These are phyloP conservation scores for Russula compacta DNA, from an alignment of 768 basidiomycete species.

Conservation along the genomic window DNA sequence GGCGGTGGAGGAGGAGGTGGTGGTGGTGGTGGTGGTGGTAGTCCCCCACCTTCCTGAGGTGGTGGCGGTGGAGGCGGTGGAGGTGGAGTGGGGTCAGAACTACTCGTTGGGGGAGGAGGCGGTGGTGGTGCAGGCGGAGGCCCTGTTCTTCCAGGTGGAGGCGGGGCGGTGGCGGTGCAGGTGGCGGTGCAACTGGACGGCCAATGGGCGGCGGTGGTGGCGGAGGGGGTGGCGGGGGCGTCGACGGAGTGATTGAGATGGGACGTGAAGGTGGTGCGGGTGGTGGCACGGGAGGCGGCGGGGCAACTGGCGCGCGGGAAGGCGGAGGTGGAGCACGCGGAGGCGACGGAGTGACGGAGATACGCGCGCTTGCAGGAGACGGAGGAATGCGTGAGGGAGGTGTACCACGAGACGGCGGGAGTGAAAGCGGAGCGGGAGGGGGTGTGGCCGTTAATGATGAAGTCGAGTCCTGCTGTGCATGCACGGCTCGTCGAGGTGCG, in stretches of 20 bases:
- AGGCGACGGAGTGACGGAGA: conserved; percentile 26
- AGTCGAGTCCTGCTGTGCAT: conserved; percentile 25
- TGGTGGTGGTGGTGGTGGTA: conserved; percentile 39
- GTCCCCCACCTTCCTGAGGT: conserved; percentile 24
- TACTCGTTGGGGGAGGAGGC: conserved; percentile 22
- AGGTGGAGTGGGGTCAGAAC: conserved; percentile 30
- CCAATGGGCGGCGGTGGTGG: conserved; percentile 31
- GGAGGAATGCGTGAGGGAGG: conserved; percentile 29
- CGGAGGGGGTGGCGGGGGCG: conserved; percentile 31
- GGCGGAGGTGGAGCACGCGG: conserved; percentile 25
- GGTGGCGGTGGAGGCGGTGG: conserved; percentile 27
- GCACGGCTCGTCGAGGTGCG: conserved; percentile 27
- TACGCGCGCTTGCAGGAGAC: conserved; percentile 20
- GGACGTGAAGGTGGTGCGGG: conserved; percentile 30
- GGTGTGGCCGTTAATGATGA: conserved; percentile 29
- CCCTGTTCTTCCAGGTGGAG: conserved; percentile 11
- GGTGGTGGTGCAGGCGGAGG: conserved; percentile 25
- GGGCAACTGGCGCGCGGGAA: conserved; percentile 28
- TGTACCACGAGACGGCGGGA: conserved; percentile 26
- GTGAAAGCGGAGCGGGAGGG: conserved; percentile 37
- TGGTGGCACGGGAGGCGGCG: conserved; percentile 23
- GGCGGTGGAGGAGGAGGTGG: conserved; percentile 38
- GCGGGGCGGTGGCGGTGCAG: conserved; percentile 21
- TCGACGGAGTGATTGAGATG: conserved; percentile 24
- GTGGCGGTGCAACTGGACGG: conserved; percentile 12